Conservation (phyloP, 2,329 filamentous ascomycete species). For the Talaromyces islandicus region DNA sequence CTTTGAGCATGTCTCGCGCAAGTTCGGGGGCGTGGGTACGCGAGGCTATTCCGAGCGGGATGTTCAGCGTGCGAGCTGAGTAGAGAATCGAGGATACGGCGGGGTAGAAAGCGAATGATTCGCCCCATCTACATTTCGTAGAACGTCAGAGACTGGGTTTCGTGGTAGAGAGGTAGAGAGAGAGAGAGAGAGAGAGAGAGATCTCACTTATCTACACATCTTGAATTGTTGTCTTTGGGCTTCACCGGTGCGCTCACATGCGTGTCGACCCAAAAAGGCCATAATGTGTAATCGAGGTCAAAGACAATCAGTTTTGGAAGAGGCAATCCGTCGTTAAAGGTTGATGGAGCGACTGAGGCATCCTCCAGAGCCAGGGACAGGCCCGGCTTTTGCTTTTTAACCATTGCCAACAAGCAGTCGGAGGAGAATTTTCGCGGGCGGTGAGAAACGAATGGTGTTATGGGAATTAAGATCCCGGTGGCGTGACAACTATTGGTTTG, state of each 20-base stretch:
- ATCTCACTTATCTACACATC: constrained; percentile 36
- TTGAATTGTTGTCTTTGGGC: constrained; percentile 48
- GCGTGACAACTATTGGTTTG: neutral
- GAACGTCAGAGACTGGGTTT: neutral
- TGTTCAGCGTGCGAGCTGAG: constrained; percentile 49
- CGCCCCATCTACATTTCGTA: constrained; percentile 47
- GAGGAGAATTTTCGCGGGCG: neutral
- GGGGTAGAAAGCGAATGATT: constrained; percentile 64
- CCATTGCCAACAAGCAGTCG: constrained; percentile 13
- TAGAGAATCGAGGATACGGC: constrained; percentile 64
- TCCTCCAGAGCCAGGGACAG: constrained; percentile 27
- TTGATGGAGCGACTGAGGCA: constrained; percentile 41
- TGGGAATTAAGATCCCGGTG: neutral
- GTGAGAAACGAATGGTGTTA: neutral
- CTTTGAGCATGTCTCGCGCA: constrained; percentile 71
- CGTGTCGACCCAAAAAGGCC: constrained; percentile 97
- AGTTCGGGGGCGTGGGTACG: constrained; percentile 75
- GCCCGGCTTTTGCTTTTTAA: constrained; percentile 29
- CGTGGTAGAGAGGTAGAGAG: neutral
- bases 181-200: neutral
- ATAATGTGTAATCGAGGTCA: constrained; percentile 97
- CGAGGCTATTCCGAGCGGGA: constrained; percentile 67
- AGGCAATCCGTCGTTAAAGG: constrained; percentile 61
- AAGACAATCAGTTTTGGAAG: constrained; percentile 83
- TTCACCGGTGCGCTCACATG: constrained; percentile 74